Evolutionary conservation across 352 stramenopile genomes (phyloP).

Genomic region (Phytophthora pseudosyringae): DNA sequence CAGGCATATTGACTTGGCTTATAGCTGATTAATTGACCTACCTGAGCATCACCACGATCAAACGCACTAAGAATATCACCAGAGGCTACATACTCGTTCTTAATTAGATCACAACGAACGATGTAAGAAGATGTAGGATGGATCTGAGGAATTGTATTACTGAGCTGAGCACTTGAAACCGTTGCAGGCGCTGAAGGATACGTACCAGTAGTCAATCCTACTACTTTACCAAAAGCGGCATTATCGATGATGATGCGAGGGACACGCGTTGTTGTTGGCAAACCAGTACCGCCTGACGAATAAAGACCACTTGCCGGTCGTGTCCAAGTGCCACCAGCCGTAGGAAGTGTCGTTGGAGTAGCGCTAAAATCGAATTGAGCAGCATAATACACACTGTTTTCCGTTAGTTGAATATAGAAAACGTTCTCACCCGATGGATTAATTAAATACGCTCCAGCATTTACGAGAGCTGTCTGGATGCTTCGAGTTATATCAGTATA

Average conservation of each 20-base stretch:
- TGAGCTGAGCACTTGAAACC: background rate
- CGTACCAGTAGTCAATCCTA: background rate
- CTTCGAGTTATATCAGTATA: slow-evolving; percentile 13
- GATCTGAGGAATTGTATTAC: too few species aligned
- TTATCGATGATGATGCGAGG: too few species aligned
- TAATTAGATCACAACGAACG: too few species aligned
- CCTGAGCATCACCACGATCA: slow-evolving; percentile 14
- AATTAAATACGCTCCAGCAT: slow-evolving; percentile 20
- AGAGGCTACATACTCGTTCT: too few species aligned
- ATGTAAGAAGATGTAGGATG: too few species aligned
- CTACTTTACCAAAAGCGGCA: background rate
- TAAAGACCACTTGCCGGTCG: too few species aligned
- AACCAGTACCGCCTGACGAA: too few species aligned
- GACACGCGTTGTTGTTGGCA: background rate
- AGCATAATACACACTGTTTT: slow-evolving; percentile 23
- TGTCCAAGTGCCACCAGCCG: too few species aligned
- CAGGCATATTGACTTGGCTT: too few species aligned
- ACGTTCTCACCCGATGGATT: slow-evolving; percentile 18
- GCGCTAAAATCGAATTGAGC: slow-evolving; percentile 10
- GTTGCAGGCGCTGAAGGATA: background rate
- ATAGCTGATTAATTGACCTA: slow-evolving; percentile 21
- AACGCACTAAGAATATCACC: background rate
- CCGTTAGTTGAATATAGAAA: slow-evolving; percentile 12
- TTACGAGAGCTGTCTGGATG: slow-evolving; percentile 16
- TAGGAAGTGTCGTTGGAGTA: slow-evolving; percentile 13